These are phyloP conservation scores for Colletotrichum aenigma DNA, from an alignment of 2,329 filamentous ascomycete genomes.

Conservation along the genomic window DNA sequence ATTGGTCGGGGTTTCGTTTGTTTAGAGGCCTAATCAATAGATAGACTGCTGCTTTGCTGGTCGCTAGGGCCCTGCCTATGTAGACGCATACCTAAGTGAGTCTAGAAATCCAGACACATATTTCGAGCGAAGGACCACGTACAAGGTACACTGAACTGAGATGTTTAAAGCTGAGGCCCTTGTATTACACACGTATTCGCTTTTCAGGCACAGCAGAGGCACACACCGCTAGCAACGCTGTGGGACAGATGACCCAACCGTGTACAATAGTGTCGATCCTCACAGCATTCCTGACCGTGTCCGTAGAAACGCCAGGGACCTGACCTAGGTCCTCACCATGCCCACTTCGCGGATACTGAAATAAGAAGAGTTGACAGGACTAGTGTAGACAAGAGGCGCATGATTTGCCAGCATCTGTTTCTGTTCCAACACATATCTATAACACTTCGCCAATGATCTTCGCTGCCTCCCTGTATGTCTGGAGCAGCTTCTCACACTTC, in stretches of 20 bases:
- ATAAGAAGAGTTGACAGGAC: background rate
- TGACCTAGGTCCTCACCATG: background rate
- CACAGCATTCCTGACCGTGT: background rate
- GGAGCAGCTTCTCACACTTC: slow-evolving; percentile 95
- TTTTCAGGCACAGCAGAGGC: background rate
- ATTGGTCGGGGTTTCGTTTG: background rate
- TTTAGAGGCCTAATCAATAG: background rate
- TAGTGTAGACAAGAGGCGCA: background rate
- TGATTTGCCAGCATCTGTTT: background rate
- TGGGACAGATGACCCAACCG: background rate
- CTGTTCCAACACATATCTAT: slow-evolving; percentile 45
- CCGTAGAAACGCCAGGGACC: background rate
- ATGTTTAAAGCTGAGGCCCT: background rate
- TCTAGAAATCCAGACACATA: background rate
- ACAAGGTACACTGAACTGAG: background rate
- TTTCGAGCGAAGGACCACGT: background rate
- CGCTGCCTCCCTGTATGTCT: slow-evolving; percentile 95
- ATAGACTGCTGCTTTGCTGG: background rate
- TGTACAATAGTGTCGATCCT: background rate
- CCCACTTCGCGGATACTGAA: background rate
- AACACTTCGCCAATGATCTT: slow-evolving; percentile 98
- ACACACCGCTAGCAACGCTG: background rate
- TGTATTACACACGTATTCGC: slow-evolving; percentile 4
- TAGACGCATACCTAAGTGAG: background rate
- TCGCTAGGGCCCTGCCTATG: background rate